Conservation (phyloP, 345 rosid genomes). For the Draba incana region DNA sequence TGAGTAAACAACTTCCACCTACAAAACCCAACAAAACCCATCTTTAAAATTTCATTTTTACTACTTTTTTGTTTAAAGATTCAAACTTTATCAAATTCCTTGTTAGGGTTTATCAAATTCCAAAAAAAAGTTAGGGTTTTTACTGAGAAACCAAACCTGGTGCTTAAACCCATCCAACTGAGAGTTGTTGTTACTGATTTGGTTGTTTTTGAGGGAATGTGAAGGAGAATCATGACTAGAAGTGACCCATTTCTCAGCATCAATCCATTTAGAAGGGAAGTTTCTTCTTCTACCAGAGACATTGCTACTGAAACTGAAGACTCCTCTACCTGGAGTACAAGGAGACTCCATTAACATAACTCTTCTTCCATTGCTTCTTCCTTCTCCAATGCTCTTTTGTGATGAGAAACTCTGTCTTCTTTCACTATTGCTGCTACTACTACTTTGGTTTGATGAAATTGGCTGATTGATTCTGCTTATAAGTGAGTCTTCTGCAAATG, state of each 20-base stretch:
- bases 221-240: slow-evolving; percentile 74
- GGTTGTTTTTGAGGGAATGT: slow-evolving; percentile 52
- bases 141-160: slow-evolving; percentile 19
- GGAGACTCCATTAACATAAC: slow-evolving; percentile 56
- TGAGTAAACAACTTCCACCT: slow-evolving; percentile 49
- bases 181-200: slow-evolving; percentile 40
- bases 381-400: slow-evolving; percentile 54
- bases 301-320: slow-evolving; percentile 65
- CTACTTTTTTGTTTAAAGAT: slow-evolving; percentile 1
- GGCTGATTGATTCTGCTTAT: slow-evolving; percentile 72
- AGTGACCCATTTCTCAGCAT: slow-evolving; percentile 92
- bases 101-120: too few species aligned
- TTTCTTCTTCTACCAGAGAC: slow-evolving; percentile 54
- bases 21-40: slow-evolving; percentile 1
- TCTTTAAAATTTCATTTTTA: slow-evolving; percentile 23
- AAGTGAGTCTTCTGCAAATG: slow-evolving; percentile 69
- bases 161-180: slow-evolving; percentile 46
- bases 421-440: slow-evolving; percentile 35
- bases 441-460: slow-evolving; percentile 38
- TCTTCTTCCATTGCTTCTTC: slow-evolving; percentile 55
- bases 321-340: slow-evolving; percentile 78
- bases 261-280: slow-evolving; percentile 95
- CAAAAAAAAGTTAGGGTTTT: not conserved
- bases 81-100: slow-evolving; percentile 11
- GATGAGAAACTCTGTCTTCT: slow-evolving; percentile 51